Base-by-base conservation (phyloP, 2,329 filamentous ascomycete species). In the Tolypocladium tundrense region DNA sequence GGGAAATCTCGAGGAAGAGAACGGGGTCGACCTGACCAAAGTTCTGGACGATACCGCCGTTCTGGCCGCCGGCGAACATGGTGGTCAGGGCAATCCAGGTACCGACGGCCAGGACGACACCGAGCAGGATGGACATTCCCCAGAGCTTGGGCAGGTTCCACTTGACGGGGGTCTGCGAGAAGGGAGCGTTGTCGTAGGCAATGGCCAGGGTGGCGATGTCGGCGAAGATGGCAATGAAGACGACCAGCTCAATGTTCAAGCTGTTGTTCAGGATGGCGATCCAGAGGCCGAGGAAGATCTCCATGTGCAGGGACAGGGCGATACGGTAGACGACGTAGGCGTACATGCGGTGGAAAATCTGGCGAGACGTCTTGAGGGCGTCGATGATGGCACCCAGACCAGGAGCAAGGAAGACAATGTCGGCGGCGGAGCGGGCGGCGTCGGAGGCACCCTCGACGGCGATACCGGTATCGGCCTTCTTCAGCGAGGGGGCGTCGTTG, bases 291-390 rank as follows among this genome's bases (percentile, higher is more conserved):
- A 96, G 83, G 82, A 91, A 96, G 72, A 95, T 89, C 77, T 94
- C 90, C 70, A 96, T 82, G 73, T 96, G 91, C 63, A 96, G 85
- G 19, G 91, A 96, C 68, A 96, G 78, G 54, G 91, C 91, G 69
- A 96, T 96, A 83, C 91, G 90, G 80, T 96, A 96, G 68, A 96
- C 88, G 64, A 96, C 90, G 79, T 96, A 96, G 60, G 91, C 88
- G 77, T 96, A 94, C 91, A 96, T 96, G 68, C 91, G 90, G 78
- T 96, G 91, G 81, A 96, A 96, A 73, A 96, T 96, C 74, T 95
- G 91, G 68, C 91, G 89, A 39, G 90, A 93, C 64, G 89, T 95
- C 80, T 96, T 96, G 66, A 96, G 83, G 60, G 91, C 90, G 72
- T 95, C 90, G 68, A 96, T 95, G 73, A 96, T 95, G 62, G 91